Conservation (phyloP, 75 land plant species). For the Cunninghamia lanceolata region DNA sequence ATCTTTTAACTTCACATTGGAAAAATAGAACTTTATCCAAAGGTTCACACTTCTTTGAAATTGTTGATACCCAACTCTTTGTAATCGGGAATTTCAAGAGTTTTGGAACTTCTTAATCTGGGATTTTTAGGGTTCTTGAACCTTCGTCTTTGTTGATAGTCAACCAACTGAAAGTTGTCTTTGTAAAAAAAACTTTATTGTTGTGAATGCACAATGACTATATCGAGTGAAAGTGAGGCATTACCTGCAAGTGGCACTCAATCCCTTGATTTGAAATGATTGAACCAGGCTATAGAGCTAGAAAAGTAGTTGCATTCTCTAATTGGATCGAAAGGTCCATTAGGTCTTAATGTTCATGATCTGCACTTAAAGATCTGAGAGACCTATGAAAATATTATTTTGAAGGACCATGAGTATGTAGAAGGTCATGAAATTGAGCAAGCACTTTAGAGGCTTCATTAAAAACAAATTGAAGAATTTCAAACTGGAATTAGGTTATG, state of each 20-base stretch:
- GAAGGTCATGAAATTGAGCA: slow-evolving; percentile 44
- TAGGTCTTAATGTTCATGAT: slow-evolving; percentile 41
- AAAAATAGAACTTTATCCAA: too few relatives aligned
- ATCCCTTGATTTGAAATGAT: not conserved
- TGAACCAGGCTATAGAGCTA: slow-evolving; percentile 43
- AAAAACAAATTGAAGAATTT: slow-evolving; percentile 49
- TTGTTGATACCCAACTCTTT: too few relatives aligned
- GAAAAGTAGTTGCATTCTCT: slow-evolving; percentile 53
- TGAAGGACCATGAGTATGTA: slow-evolving; percentile 18
- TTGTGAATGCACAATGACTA: not conserved
- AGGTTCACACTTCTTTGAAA: too few relatives aligned
- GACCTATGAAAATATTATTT: slow-evolving; percentile 33
- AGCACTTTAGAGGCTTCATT: slow-evolving; percentile 55
- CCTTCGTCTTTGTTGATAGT: too few relatives aligned
- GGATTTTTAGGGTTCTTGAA: too few relatives aligned
- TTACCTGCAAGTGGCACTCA: not conserved
- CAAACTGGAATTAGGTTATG: slow-evolving; percentile 27
- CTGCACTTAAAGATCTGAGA: slow-evolving; percentile 25
- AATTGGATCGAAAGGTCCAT: slow-evolving; percentile 48
- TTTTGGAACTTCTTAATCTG: too few relatives aligned
- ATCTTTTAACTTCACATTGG: too few relatives aligned
- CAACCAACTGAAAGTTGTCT: too few relatives aligned
- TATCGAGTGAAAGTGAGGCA: slow-evolving; percentile 4
- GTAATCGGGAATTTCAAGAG: too few relatives aligned
- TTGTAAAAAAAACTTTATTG: not conserved